phyloP scores from a whole-genome alignment of 805 yeast genomes.

The Spathaspora sp. region DNA sequence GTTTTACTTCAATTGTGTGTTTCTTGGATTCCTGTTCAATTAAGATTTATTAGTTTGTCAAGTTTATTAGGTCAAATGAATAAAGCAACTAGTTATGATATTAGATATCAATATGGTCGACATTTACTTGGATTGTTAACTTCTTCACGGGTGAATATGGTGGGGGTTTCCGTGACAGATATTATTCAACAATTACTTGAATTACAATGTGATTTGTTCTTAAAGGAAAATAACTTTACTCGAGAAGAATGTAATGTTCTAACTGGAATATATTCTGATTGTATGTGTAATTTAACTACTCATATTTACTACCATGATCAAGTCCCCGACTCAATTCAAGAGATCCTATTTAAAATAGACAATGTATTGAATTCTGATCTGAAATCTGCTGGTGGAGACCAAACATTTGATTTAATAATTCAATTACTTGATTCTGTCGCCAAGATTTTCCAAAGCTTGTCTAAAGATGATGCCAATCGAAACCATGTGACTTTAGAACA shows the following conservation, averaged over 20 bases:
- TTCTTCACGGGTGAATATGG: slow-evolving; percentile 73
- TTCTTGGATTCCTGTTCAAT: slow-evolving; percentile 76
- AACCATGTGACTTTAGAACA: slow-evolving; percentile 40
- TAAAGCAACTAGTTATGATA: slow-evolving; percentile 9
- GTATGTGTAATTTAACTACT: slow-evolving; percentile 67
- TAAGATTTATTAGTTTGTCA: slow-evolving; percentile 61
- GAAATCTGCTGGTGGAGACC: slow-evolving; percentile 1
- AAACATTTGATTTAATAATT: slow-evolving; percentile 16
- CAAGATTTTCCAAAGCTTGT: slow-evolving; percentile 26
- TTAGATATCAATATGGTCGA: slow-evolving; percentile 39
- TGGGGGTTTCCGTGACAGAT: slow-evolving; percentile 84
- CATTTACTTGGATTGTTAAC: slow-evolving; percentile 59
- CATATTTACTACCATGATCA: slow-evolving; percentile 88
- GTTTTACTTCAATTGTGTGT: slow-evolving; percentile 61
- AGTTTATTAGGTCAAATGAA: slow-evolving; percentile 29
- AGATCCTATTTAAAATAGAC: slow-evolving; percentile 49
- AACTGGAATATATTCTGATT: slow-evolving; percentile 44
- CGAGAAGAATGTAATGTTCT: slow-evolving; percentile 24
- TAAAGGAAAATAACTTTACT: slow-evolving; percentile 19
- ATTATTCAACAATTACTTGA: slow-evolving; percentile 56
- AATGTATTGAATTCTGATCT: slow-evolving; percentile 15
- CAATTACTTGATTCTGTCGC: slow-evolving; percentile 30
- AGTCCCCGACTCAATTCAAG: slow-evolving; percentile 74
- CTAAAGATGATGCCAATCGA: slow-evolving; percentile 29
- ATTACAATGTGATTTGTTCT: slow-evolving; percentile 40